These are phyloP conservation scores for Petrea volubilis DNA, from an alignment of 257 asterid species.

Conservation along the genomic window DNA sequence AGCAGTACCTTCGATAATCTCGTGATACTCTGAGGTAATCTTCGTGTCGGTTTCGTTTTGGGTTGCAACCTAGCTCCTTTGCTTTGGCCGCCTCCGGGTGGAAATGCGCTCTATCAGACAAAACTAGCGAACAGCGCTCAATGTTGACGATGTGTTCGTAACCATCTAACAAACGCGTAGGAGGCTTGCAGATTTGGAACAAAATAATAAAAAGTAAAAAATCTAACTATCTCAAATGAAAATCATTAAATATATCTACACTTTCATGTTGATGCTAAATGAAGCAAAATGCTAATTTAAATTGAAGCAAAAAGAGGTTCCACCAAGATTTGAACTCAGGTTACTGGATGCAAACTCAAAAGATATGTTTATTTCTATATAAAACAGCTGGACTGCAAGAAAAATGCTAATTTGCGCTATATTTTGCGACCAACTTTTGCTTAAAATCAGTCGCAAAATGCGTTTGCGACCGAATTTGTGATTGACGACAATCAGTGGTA, in stretches of 20 bases:
- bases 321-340: constrained; percentile 75
- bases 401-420: too few relatives aligned
- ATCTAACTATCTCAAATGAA: too few relatives aligned
- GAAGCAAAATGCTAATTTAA: too few relatives aligned
- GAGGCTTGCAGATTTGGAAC: constrained; percentile 52
- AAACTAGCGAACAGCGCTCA: constrained; percentile 68
- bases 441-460: too few relatives aligned
- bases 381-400: too few relatives aligned
- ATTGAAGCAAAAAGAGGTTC: constrained; percentile 15
- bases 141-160: constrained; percentile 78
- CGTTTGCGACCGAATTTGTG: too few relatives aligned
- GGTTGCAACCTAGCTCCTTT: constrained; percentile 83
- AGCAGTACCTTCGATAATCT: constrained; percentile 75
- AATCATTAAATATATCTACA: neutral
- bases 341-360: constrained; percentile 73
- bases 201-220: constrained; percentile 16
- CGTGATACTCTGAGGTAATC: constrained; percentile 70
- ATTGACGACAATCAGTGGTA: too few relatives aligned
- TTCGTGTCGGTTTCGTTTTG: constrained; percentile 59
- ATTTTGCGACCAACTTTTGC: too few relatives aligned
- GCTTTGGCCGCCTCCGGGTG: constrained; percentile 86
- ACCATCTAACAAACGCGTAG: constrained; percentile 75
- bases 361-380: too few relatives aligned
- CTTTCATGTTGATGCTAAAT: neutral
- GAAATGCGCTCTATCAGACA: constrained; percentile 63